Conservation (phyloP, 768 basidiomycete species). For the Russula olivacea region DNA sequence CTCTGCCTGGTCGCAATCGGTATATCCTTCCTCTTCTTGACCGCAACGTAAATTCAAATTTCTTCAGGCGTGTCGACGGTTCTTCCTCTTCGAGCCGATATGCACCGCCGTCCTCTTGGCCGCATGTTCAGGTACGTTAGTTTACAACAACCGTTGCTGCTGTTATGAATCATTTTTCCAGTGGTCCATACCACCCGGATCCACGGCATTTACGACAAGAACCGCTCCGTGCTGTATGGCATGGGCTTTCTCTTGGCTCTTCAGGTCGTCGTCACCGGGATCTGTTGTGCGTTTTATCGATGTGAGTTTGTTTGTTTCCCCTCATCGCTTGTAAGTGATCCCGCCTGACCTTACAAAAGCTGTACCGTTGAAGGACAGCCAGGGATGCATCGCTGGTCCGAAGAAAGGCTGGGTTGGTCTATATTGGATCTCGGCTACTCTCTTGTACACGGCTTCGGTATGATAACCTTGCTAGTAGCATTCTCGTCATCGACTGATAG, state of each 20-base stretch:
- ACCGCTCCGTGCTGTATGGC: constrained; percentile 43
- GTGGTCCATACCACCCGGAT: constrained; percentile 73
- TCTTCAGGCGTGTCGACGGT: constrained; percentile 52
- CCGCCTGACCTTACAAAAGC: constrained; percentile 35
- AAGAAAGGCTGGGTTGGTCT: constrained; percentile 76
- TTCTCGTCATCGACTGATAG: background rate
- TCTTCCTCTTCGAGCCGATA: constrained; percentile 84
- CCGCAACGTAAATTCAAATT: background rate
- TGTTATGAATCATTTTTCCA: constrained; percentile 25
- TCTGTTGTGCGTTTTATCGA: constrained; percentile 74
- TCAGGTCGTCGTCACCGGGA: constrained; percentile 66
- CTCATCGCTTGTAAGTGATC: constrained; percentile 10
- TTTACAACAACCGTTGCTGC: background rate
- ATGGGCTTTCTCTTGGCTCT: constrained; percentile 57
- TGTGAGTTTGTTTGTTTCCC: constrained; percentile 40
- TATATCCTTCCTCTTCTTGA: constrained; percentile 31
- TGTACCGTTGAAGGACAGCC: constrained; percentile 63
- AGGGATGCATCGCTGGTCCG: constrained; percentile 85
- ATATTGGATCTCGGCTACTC: constrained; percentile 76
- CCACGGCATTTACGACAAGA: constrained; percentile 72
- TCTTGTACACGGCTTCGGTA: constrained; percentile 67
- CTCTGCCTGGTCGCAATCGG: constrained; percentile 54
- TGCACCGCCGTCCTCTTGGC: constrained; percentile 76
- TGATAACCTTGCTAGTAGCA: constrained; percentile 21
- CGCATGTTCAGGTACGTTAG: constrained; percentile 49